Evolutionary conservation across 306 rosid genomes (phyloP).

Genomic region (Vicia villosa): DNA sequence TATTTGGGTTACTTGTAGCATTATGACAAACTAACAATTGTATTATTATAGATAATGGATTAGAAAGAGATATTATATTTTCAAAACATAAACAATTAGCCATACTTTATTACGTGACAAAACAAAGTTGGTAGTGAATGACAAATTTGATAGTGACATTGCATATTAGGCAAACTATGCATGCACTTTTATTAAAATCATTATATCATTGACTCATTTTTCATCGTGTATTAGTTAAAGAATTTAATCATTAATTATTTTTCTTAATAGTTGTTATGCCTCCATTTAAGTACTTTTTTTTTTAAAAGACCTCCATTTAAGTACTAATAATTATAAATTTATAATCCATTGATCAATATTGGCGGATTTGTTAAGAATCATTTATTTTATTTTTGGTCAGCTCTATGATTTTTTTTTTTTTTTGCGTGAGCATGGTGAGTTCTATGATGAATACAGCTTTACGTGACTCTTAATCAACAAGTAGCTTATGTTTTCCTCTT

Average conservation of each 20-base stretch:
- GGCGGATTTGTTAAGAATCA: slow-evolving; percentile 23
- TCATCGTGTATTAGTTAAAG: slow-evolving; percentile 41
- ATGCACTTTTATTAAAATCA: slow-evolving; percentile 27
- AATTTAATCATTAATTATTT: slow-evolving; percentile 34
- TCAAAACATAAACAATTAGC: slow-evolving; percentile 7
- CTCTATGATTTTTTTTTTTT: background rate
- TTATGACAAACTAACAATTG: background rate
- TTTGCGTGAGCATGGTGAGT: background rate
- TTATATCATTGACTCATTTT: slow-evolving; percentile 37
- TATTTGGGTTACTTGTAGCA: background rate
- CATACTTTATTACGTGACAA: slow-evolving; percentile 23
- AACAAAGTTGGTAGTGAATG: slow-evolving; percentile 11
- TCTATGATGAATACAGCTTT: slow-evolving; percentile 15
- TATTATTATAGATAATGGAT: slow-evolving; percentile 7
- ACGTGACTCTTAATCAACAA: slow-evolving; percentile 34
- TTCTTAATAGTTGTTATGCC: slow-evolving; percentile 1
- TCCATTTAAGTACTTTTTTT: slow-evolving; percentile 6
- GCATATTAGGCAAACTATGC: slow-evolving; percentile 19
- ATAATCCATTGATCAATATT: slow-evolving; percentile 7
- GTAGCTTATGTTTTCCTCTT: slow-evolving; percentile 16
- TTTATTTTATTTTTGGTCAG: background rate
- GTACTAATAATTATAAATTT: slow-evolving; percentile 5
- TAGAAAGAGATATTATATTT: background rate
- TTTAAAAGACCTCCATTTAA: background rate
- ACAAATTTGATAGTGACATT: slow-evolving; percentile 37